A percentile compares a stretch with the other conserved stretches of the same genome.
These are phyloP conservation scores for Leccinum rimulosum DNA, from an alignment of 768 basidiomycete species.

Conservation along the genomic window DNA sequence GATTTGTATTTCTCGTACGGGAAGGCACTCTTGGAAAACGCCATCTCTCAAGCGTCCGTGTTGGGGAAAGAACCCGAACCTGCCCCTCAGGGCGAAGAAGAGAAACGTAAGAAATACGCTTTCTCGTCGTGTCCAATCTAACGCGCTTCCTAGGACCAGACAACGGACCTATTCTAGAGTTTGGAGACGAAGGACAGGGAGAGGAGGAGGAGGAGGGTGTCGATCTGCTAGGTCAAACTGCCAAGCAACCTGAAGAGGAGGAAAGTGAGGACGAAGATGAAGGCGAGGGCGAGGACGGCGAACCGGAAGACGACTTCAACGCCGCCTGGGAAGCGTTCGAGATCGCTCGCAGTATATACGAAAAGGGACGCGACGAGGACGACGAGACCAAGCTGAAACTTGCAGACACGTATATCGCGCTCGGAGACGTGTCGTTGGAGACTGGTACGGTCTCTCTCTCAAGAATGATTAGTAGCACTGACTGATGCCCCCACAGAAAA, in stretches of 20 bases:
- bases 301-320: conserved; percentile 96
- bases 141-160: conserved; percentile 30
- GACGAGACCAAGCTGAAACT: conserved; percentile 74
- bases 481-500: conserved; percentile 58
- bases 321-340: conserved; percentile 99
- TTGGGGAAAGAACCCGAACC: conserved; percentile 79
- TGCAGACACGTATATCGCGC: conserved; percentile 85
- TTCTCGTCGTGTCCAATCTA: not conserved
- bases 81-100: conserved; percentile 39
- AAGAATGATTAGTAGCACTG: not conserved
- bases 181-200: conserved; percentile 76
- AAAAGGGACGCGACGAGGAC: conserved; percentile 56
- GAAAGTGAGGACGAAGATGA: conserved; percentile 53
- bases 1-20: conserved; percentile 92
- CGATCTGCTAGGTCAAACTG: conserved; percentile 62
- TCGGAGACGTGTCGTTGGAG: conserved; percentile 97
- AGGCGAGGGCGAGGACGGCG: conserved; percentile 47
- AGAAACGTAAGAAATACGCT: conserved; percentile 30
- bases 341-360: conserved; percentile 83
- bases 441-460: conserved; percentile 60
- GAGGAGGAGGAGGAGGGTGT: conserved; percentile 55
- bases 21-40: conserved; percentile 90
- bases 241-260: conserved; percentile 49
- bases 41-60: conserved; percentile 82
- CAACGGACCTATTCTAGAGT: conserved; percentile 67